These are phyloP conservation scores for Starmerella etchellsii DNA, from an alignment of 805 yeast genomes.

Conservation along the genomic window DNA sequence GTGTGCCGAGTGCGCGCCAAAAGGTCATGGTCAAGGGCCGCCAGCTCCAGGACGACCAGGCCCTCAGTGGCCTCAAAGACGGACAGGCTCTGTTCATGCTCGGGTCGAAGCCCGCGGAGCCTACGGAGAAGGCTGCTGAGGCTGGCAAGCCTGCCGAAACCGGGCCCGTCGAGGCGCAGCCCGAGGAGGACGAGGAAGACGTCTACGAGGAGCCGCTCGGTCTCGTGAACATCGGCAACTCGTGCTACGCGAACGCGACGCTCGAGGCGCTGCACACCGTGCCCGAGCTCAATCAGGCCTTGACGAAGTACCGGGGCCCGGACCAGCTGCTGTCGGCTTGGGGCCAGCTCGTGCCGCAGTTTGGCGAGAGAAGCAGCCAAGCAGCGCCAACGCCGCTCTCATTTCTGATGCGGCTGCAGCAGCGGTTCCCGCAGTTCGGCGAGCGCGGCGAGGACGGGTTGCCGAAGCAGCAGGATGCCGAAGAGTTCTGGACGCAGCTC, in stretches of 20 bases:
- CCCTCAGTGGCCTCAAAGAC: conserved; percentile 43
- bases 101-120: conserved; percentile 71
- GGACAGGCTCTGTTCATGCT: conserved; percentile 70
- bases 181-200: conserved; percentile 32
- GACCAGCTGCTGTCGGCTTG: conserved; percentile 27
- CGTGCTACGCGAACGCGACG: conserved; percentile 65
- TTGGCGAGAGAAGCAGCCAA: conserved; percentile 20
- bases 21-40: conserved; percentile 85
- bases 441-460: conserved; percentile 55
- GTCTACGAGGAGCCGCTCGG: conserved; percentile 43
- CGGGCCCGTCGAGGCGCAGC: conserved; percentile 52
- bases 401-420: conserved; percentile 43
- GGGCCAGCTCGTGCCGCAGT: conserved; percentile 24
- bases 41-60: conserved; percentile 61
- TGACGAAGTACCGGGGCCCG: conserved; percentile 30
- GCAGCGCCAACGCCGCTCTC: conserved; percentile 53
- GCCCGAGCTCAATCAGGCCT: conserved; percentile 37
- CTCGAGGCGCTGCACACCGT: conserved; percentile 42
- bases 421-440: conserved; percentile 73
- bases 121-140: conserved; percentile 20
- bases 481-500: conserved; percentile 81
- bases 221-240: conserved; percentile 56
- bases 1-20: conserved; percentile 80
- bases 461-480: conserved; percentile 95
- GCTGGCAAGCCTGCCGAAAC: conserved; percentile 40